These are phyloP conservation scores for Cutaneotrichosporon cavernicola DNA, from an alignment of 1,284 basidiomycete genomes.

Conservation along the genomic window DNA sequence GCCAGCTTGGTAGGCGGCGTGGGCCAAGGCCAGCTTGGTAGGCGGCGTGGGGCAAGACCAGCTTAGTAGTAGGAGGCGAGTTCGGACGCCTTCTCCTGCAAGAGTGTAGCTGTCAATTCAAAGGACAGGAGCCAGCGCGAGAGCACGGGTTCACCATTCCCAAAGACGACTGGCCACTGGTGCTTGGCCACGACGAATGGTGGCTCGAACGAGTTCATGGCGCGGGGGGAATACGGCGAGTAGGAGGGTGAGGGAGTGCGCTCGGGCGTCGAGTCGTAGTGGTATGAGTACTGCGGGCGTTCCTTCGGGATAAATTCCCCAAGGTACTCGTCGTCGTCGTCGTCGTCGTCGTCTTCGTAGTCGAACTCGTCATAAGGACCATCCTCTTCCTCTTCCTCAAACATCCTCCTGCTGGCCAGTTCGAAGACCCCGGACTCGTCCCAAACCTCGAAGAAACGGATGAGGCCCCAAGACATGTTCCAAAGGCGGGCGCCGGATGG, in stretches of 20 bases:
- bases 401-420: neutral
- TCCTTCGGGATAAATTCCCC: no score
- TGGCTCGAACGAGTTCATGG: neutral
- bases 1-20: no score
- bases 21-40: no score
- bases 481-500: no score
- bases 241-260: neutral
- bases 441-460: neutral
- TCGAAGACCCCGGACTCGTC: neutral
- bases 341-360: constrained; percentile 2
- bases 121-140: constrained; percentile 1
- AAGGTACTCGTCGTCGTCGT: neutral
- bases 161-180: neutral
- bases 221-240: neutral
- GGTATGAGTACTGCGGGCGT: no score
- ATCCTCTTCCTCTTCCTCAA: no score
- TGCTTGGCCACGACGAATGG: neutral
- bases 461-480: constrained; percentile 3
- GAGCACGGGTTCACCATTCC: neutral
- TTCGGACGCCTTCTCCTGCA: neutral
- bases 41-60: no score
- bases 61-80: neutral
- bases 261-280: neutral
- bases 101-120: neutral
- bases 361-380: neutral